Conservation (phyloP, 208 protist genomes). For the Acanthamoeba healyi region DNA sequence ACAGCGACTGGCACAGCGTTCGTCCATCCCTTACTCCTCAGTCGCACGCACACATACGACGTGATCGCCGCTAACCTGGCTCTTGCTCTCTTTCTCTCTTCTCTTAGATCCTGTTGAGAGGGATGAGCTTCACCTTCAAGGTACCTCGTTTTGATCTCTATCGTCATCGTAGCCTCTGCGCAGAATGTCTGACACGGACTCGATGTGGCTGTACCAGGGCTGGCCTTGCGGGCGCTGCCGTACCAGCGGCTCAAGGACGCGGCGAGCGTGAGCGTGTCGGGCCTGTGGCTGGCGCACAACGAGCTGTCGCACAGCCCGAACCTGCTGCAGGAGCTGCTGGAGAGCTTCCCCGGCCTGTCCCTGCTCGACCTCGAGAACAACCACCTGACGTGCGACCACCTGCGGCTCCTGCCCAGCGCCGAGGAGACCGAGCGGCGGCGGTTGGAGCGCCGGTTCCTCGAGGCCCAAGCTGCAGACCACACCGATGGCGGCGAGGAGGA, state of each 20-base stretch:
- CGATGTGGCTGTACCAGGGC: too few relatives aligned
- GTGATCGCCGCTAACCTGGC: too few relatives aligned
- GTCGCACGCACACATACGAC: too few relatives aligned
- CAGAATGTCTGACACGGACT: too few relatives aligned
- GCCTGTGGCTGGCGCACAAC: neutral
- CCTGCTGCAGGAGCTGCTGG: constrained; percentile 6
- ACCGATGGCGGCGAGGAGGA: too few relatives aligned
- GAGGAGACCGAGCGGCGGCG: neutral
- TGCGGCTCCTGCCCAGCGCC: neutral
- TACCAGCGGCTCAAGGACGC: neutral
- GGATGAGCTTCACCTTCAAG: neutral
- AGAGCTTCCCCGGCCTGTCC: constrained; percentile 15
- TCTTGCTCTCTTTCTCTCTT: too few relatives aligned
- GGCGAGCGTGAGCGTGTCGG: neutral
- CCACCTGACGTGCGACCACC: neutral
- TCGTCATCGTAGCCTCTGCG: too few relatives aligned
- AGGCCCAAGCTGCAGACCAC: too few relatives aligned
- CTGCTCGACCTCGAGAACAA: neutral
- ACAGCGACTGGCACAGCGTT: too few relatives aligned
- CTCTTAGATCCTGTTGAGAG: too few relatives aligned
- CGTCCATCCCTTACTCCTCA: too few relatives aligned
- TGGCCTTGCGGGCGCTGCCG: neutral
- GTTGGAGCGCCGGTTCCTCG: too few relatives aligned
- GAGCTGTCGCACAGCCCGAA: neutral
- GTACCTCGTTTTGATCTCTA: neutral